Base-by-base conservation (phyloP, 106 monocot genomes). In the Gastrodia elata region DNA sequence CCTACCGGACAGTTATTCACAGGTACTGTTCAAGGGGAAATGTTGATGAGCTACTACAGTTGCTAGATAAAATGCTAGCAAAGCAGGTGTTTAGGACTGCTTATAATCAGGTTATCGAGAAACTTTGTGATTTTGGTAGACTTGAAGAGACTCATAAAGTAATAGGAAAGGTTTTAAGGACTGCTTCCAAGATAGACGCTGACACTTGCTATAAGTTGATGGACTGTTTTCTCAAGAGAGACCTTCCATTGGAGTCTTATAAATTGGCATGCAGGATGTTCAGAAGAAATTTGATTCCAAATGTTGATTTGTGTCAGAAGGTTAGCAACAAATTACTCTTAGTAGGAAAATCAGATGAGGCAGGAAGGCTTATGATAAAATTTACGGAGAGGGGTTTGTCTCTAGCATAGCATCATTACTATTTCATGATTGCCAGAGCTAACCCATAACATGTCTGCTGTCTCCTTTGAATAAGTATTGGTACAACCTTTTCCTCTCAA, bases 241-340 rank as follows among this genome's bases (percentile, higher is more conserved):
- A 80, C 26, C 40, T 75, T 71, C 78, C 84, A 15, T 33, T 93
- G 76, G 83, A 86, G 52, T 81, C 98, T 35, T 93, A 91, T 80
- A 89, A 82, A 52, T 86, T 93, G 46, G 93, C 91, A 39, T 83
- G 91, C 68, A 77, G 87, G 56, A 93, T 98, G 93, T 98, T 93
- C 68, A 74, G 83, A 39, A 83, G 98, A 67, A 98, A 98, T 74
- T 74, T 98, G 80, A 64, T 89, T 75, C 93, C 93, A 28, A 86
- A 88, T 82, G 34, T 93, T 25, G 75, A 85, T 24, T 38, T 93
- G 37, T 98, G 91, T 75, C 73, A 79, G 40, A 93, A 76, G 69
- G 85, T 98, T 35, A 83, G 82, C 18, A 56, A 85, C 3, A 82
- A 39, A 30, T 70, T 98, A 46, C 65, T 83, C 41, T 76, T 72